A percentile compares a stretch with the other conserved stretches of the same genome.
Conservation (phyloP, 139 green algal species). For the Chlorella sp. region DNA sequence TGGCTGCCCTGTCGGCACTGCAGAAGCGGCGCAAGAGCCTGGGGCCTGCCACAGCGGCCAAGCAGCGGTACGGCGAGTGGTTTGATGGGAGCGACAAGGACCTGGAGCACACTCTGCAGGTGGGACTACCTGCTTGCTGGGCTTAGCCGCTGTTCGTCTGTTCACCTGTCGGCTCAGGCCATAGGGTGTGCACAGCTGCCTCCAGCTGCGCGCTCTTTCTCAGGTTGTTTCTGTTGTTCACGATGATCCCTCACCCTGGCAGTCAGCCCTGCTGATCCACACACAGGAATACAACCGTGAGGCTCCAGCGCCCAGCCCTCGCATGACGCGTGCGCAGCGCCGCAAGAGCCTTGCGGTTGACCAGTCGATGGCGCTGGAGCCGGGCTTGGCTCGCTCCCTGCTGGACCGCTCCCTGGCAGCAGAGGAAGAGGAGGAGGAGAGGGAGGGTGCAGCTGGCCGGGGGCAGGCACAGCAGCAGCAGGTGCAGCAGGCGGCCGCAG, state of each 20-base stretch:
- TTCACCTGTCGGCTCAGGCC: too few relatives aligned
- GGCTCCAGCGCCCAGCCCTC: conserved; percentile 15
- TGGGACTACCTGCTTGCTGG: background rate
- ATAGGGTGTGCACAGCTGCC: too few relatives aligned
- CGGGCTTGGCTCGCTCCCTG: background rate
- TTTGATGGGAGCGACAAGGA: conserved; percentile 45
- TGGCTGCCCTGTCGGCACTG: conserved; percentile 16
- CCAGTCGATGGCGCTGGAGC: background rate
- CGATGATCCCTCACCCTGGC: too few relatives aligned
- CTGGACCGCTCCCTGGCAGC: background rate
- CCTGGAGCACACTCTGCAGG: conserved; percentile 38
- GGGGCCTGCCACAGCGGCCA: background rate
- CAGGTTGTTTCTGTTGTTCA: too few relatives aligned
- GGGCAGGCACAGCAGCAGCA: background rate
- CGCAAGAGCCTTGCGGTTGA: conserved; percentile 25
- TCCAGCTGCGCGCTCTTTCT: too few relatives aligned
- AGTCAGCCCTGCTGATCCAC: too few relatives aligned
- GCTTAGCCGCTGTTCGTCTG: too few relatives aligned
- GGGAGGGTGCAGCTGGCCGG: background rate
- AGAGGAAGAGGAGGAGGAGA: conserved; percentile 7
- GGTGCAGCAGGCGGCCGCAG: background rate
- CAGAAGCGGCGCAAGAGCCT: conserved; percentile 27
- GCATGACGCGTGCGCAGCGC: conserved; percentile 36
- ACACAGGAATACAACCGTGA: conserved; percentile 23
- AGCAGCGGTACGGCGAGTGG: conserved; percentile 43